Percentiles rank a stretch among this genome's conserved stretches.
Evolutionary conservation across 2,329 filamentous ascomycete genomes (phyloP).

Genomic region (Exophiala bonariae): DNA sequence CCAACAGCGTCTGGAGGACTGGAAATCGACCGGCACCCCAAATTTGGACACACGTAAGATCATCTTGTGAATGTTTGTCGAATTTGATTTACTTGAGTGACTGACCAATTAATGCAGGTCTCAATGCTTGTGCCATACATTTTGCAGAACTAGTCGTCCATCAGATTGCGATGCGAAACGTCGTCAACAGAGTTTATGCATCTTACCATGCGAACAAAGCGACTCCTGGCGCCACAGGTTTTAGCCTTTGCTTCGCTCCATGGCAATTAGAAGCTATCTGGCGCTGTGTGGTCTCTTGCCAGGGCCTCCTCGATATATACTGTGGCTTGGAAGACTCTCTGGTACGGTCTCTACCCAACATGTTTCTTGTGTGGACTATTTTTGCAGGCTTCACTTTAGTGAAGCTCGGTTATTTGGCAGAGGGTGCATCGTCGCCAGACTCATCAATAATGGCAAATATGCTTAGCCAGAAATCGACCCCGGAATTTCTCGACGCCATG

Average conservation of each 20-base stretch:
- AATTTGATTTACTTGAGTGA: not conserved
- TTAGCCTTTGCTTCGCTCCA: conserved; percentile 42
- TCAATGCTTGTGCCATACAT: not conserved
- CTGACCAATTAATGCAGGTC: not conserved
- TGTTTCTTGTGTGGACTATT: conserved; percentile 68
- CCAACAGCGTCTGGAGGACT: conserved; percentile 1
- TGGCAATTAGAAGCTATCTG: conserved; percentile 67
- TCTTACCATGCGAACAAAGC: no score
- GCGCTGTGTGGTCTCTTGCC: conserved; percentile 61
- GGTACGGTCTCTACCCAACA: conserved; percentile 67
- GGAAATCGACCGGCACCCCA: not conserved
- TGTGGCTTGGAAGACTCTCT: conserved; percentile 57
- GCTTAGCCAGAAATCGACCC: conserved; percentile 41
- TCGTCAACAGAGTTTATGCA: not conserved
- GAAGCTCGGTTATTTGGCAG: conserved; percentile 69
- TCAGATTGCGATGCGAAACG: not conserved
- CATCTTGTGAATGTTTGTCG: not conserved
- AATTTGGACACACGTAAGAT: conserved; percentile 34
- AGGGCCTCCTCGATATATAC: conserved; percentile 65
- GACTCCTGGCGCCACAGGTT: conserved; percentile 25
- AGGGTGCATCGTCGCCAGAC: conserved; percentile 62
- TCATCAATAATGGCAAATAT: conserved; percentile 64
- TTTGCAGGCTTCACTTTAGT: conserved; percentile 70
- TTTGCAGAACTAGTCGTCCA: conserved; percentile 6
- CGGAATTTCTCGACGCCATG: conserved; percentile 66